Conservation (phyloP, 495 filamentous ascomycete genomes). For the Neurospora africana region DNA sequence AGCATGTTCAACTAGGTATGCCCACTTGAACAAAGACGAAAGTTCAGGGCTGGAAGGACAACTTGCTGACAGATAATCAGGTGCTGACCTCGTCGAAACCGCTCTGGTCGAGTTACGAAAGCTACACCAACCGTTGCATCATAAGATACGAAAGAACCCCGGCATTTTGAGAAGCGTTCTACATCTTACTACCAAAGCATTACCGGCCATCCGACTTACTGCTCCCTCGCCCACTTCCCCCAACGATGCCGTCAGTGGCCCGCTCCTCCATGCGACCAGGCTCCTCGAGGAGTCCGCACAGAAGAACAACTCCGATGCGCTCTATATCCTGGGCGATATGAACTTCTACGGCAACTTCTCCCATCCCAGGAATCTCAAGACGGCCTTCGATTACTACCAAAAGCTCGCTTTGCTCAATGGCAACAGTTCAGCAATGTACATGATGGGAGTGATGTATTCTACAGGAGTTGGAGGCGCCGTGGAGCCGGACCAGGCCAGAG, state of each 20-base stretch:
- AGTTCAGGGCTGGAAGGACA: background rate
- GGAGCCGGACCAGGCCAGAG: constrained; percentile 81
- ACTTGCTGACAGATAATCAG: constrained; percentile 16
- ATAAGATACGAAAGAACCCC: constrained; percentile 25
- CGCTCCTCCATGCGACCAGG: constrained; percentile 51
- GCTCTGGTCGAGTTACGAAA: constrained; percentile 34
- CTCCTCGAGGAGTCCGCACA: constrained; percentile 67
- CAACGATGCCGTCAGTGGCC: constrained; percentile 19
- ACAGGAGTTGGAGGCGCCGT: constrained; percentile 81
- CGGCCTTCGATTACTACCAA: constrained; percentile 75
- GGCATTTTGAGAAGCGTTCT: constrained; percentile 29
- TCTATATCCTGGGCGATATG: constrained; percentile 86
- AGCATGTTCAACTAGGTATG: constrained; percentile 20
- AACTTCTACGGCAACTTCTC: constrained; percentile 95
- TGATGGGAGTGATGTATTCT: constrained; percentile 94
- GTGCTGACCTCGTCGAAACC: constrained; percentile 34
- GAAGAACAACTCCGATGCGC: constrained; percentile 72
- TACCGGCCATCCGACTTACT: constrained; percentile 33
- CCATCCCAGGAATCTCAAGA: constrained; percentile 70
- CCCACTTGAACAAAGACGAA: background rate
- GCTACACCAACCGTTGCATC: constrained; percentile 25
- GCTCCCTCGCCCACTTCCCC: constrained; percentile 26
- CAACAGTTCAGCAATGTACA: constrained; percentile 85
- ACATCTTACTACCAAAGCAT: constrained; percentile 27
- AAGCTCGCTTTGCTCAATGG: constrained; percentile 66